These are phyloP conservation scores for Cephalotrichum gorgonifer DNA, from an alignment of 2,329 filamentous ascomycete species.

Conservation along the genomic window DNA sequence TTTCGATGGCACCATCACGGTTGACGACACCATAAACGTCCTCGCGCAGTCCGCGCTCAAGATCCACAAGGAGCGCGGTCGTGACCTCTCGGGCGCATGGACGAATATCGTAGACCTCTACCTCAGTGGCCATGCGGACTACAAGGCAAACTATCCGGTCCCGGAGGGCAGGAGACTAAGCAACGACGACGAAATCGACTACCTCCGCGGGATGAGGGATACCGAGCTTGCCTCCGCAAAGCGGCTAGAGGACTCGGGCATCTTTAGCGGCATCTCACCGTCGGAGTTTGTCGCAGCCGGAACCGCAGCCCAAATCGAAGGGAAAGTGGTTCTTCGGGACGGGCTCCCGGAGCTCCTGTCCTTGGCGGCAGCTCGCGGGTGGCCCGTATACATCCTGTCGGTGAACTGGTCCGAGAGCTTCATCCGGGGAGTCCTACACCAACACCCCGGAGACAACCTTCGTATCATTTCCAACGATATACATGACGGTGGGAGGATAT, in stretches of 20 bases:
- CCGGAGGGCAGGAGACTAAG: constrained; percentile 19
- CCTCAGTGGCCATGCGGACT: constrained; percentile 26
- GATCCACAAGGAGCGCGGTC: constrained; percentile 16
- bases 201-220: constrained; percentile 28
- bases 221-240: constrained; percentile 36
- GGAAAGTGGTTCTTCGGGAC: constrained; percentile 22
- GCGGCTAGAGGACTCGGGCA: constrained; percentile 28
- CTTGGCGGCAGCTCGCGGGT: constrained; percentile 17
- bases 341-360: constrained; percentile 27
- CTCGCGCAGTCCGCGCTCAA: constrained; percentile 33
- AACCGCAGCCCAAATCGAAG: constrained; percentile 19
- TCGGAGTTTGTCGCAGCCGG: constrained; percentile 27
- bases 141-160: constrained; percentile 22
- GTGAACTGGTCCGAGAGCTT: constrained; percentile 41
- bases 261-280: constrained; percentile 31
- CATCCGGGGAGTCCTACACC: constrained; percentile 31
- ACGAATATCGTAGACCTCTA: constrained; percentile 34
- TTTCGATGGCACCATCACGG: constrained; percentile 51
- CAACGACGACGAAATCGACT: constrained; percentile 28
- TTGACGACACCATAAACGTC: constrained; percentile 38
- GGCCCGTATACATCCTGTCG: constrained; percentile 33
- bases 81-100: constrained; percentile 29
- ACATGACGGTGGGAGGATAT: constrained; percentile 24
- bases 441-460: constrained; percentile 11
- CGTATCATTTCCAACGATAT: constrained; percentile 34